A percentile compares a stretch with the other conserved stretches of the same genome.
Evolutionary conservation across 2,329 filamentous ascomycete genomes (phyloP).

Genomic region (Scedosporium minutisporum): DNA sequence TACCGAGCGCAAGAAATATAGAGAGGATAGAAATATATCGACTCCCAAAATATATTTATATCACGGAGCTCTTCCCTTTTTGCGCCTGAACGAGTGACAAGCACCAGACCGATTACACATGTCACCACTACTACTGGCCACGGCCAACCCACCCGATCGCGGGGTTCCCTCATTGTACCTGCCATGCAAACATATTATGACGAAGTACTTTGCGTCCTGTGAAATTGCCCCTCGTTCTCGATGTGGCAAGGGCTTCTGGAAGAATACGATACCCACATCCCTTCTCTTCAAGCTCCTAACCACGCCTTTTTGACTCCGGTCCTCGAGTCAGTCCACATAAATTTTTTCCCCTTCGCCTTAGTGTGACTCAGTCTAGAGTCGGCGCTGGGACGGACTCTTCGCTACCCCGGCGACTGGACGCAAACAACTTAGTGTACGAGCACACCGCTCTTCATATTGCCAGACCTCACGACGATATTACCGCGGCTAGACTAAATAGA

Average conservation of each 20-base stretch:
- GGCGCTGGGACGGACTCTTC: too few species aligned
- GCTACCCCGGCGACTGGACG: not conserved
- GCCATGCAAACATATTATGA: not conserved
- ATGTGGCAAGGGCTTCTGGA: not conserved
- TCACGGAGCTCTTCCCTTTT: not conserved
- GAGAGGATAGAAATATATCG: not conserved
- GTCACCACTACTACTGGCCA: not conserved
- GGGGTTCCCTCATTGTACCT: not conserved
- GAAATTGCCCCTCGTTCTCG: not conserved
- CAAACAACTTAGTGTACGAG: not conserved
- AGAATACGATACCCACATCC: not conserved
- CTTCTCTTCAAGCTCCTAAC: not conserved
- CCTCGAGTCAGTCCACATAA: too few species aligned
- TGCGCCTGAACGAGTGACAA: not conserved
- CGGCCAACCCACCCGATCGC: not conserved
- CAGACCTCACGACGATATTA: not conserved
- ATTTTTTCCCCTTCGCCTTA: too few species aligned
- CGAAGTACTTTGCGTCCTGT: not conserved
- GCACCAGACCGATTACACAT: not conserved
- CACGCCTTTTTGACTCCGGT: not conserved
- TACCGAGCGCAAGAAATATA: not conserved
- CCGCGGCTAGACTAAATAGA: too few species aligned
- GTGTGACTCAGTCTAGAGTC: too few species aligned
- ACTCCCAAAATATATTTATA: not conserved
- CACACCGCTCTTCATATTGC: not conserved